Evolutionary conservation across 2,329 filamentous ascomycete species (phyloP).

Genomic region (Metarhizium sp.): DNA sequence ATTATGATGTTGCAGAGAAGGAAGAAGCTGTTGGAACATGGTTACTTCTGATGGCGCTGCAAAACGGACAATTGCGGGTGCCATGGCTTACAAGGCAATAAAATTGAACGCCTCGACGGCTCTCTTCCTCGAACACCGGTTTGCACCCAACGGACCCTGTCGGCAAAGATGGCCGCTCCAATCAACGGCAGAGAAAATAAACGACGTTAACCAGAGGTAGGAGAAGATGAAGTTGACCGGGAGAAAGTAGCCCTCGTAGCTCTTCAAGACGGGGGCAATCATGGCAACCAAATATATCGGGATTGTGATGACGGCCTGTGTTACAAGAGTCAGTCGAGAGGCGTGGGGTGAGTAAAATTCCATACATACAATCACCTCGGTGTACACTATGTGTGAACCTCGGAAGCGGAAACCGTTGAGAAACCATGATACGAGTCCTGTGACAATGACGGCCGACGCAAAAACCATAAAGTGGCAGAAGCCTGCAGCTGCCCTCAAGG

Average conservation of each 20-base stretch:
- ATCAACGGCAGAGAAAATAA: conserved; percentile 16
- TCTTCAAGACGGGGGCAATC: conserved; percentile 9
- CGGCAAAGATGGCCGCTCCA: conserved; percentile 11
- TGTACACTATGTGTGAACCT: conserved; percentile 13
- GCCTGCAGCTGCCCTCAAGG: background rate
- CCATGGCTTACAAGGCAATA: conserved; percentile 13
- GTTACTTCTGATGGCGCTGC: too few relatives aligned
- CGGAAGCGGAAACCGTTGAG: conserved; percentile 8
- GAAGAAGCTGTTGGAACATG: conserved; percentile 8
- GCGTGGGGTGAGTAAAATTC: background rate
- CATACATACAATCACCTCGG: conserved; percentile 14
- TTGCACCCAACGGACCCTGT: background rate
- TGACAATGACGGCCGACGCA: conserved; percentile 13
- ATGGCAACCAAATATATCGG: conserved; percentile 11
- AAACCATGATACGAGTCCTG: conserved; percentile 14
- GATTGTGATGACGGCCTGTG: conserved; percentile 14
- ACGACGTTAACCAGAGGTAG: conserved; percentile 18
- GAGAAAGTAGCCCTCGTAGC: conserved; percentile 13
- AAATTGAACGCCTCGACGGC: conserved; percentile 15
- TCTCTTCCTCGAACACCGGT: conserved; percentile 12
- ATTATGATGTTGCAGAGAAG: conserved; percentile 10
- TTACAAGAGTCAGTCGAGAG: background rate
- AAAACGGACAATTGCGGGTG: too few relatives aligned
- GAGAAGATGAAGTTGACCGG: conserved; percentile 14
- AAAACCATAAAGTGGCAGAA: conserved; percentile 13